Evolutionary conservation across 345 rosid species (phyloP), one percentile per base, ranked within the genome.

Genomic region (Eucalyptus curtisii): DNA sequence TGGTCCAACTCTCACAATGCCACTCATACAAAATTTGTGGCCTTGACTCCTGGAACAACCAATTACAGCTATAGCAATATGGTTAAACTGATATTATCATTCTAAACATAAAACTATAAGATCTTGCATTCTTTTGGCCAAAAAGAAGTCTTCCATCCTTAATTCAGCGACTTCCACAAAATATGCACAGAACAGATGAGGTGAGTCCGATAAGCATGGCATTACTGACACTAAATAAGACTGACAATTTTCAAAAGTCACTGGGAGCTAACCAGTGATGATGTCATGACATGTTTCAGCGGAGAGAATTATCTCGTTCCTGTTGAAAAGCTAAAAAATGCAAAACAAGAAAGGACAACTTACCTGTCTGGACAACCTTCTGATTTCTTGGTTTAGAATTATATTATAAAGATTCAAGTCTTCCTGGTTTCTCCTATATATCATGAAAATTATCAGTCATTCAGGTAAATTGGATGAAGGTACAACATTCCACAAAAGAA

Each of bases 311-410:
- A 20, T 76, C 47, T 40, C 30, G 1, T 76, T 40, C 84, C 30
- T 40, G 27, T 76, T 76, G 84, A 40, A 76, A 76, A 76, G 30
- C 30, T 76, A 6, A 76, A 61, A 76, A 40, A 22, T 76, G 47
- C 47, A 76, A 76, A 76, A 40, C 84, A 20, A 20, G 30, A 40
- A 14, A 86, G 61, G 87, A 45, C 27, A 76, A 82, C 7, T 86
- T 89, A 96, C 97, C 99, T 98, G 99, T 93, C 93, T 95, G 68
- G 99, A 98, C 88, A 98, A 92, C 90, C 90, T 95, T 93, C 94
- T 91, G 88, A 98, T 94, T 92, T 98, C 99, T 92, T 98, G 99
- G 94, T 97, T 98, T 91, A 98, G 90, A 94, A 98, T 97, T 84
- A 97, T n/a, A 30, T 94, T 94, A 82, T 94, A 95, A 88, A 98